A percentile compares a stretch with the other conserved stretches of the same genome.
These are phyloP conservation scores for Chaetomiaceae sp. DNA, from an alignment of 2,329 filamentous ascomycete species.

Conservation along the genomic window DNA sequence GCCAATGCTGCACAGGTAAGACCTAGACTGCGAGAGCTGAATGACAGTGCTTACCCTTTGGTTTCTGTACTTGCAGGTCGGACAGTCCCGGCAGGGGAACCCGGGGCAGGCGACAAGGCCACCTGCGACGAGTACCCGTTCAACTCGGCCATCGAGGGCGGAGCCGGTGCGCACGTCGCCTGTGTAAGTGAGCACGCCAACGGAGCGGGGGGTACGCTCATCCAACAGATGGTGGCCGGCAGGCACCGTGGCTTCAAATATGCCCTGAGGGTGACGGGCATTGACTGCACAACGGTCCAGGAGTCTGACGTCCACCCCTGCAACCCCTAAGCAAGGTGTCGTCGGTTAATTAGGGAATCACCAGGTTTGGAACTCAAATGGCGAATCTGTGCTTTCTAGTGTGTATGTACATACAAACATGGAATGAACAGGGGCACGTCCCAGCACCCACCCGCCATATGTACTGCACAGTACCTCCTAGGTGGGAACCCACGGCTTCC, in stretches of 20 bases:
- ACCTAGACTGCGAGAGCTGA: too few species aligned
- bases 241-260: neutral
- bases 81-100: constrained; percentile 11
- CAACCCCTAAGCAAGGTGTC: neutral
- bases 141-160: neutral
- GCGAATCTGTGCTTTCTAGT: too few species aligned
- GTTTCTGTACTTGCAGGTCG: neutral
- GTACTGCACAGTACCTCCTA: too few species aligned
- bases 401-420: too few species aligned
- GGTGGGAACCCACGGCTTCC: too few species aligned
- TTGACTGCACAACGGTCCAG: constrained; percentile 1
- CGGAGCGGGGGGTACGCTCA: neutral
- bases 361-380: too few species aligned
- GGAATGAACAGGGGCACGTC: too few species aligned
- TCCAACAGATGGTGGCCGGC: neutral
- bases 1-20: neutral
- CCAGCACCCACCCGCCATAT: too few species aligned
- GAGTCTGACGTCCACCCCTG: neutral
- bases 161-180: neutral
- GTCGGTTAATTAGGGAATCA: too few species aligned
- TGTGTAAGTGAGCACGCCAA: neutral
- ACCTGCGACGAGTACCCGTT: constrained; percentile 2
- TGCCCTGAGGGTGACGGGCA: neutral
- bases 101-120: neutral
- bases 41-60: neutral